Conservation (phyloP, 306 rosid genomes). For the Notholithocarpus densiflorus region DNA sequence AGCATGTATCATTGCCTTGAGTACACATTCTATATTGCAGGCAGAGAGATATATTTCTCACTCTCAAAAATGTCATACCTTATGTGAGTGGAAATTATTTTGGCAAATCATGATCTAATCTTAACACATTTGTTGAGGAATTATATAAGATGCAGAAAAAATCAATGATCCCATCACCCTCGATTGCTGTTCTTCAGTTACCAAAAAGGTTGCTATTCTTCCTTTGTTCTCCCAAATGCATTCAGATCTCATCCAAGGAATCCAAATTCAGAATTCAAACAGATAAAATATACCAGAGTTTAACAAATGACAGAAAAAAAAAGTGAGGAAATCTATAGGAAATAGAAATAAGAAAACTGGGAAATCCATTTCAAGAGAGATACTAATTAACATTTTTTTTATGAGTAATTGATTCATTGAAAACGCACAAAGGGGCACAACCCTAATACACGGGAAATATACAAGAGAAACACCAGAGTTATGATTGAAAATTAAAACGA, state of each 20-base stretch:
- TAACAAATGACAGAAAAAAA: neutral
- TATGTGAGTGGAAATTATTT: neutral
- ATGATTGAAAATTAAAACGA: too few species aligned
- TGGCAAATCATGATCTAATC: neutral
- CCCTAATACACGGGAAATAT: too few species aligned
- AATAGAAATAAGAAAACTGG: too few species aligned
- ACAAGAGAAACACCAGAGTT: too few species aligned
- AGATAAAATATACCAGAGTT: neutral
- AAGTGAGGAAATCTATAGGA: neutral
- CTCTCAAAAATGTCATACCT: too few species aligned
- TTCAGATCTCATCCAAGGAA: neutral
- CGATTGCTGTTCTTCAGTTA: neutral
- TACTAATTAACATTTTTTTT: too few species aligned
- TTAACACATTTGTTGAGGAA: neutral
- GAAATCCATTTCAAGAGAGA: too few species aligned
- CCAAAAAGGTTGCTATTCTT: neutral
- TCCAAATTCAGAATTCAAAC: neutral
- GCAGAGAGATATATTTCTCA: too few species aligned
- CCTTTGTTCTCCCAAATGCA: neutral
- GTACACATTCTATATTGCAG: too few species aligned
- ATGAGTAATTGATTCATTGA: too few species aligned
- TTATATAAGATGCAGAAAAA: neutral
- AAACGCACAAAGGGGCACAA: too few species aligned
- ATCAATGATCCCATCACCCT: neutral
- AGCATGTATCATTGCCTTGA: neutral